Conservation (phyloP, 2,329 filamentous ascomycete genomes). For the Diplocarpon mali region DNA sequence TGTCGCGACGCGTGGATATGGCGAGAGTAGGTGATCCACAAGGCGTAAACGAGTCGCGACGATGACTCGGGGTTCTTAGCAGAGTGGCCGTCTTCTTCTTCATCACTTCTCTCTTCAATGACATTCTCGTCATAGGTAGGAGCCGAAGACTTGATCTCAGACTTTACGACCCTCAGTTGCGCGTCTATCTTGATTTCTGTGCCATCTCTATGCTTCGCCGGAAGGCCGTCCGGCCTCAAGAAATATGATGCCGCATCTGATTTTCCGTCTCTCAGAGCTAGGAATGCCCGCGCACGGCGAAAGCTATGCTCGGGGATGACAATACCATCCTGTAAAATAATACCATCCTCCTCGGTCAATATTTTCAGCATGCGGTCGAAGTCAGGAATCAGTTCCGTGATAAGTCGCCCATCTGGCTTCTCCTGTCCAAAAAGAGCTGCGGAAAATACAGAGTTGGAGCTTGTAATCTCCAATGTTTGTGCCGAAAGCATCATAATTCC, state of each 20-base stretch:
- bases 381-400: conserved; percentile 71
- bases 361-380: conserved; percentile 78
- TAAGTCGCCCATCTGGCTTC: conserved; percentile 66
- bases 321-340: conserved; percentile 81
- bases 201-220: conserved; percentile 81
- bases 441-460: conserved; percentile 91
- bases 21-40: conserved; percentile 95
- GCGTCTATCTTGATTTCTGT: conserved; percentile 88
- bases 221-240: conserved; percentile 70
- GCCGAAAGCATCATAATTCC: conserved; percentile 92
- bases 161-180: conserved; percentile 93
- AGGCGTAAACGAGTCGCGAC: conserved; percentile 78
- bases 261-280: conserved; percentile 73
- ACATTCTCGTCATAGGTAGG: conserved; percentile 49
- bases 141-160: conserved; percentile 51
- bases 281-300: conserved; percentile 72
- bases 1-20: conserved; percentile 71
- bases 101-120: conserved; percentile 50
- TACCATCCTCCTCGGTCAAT: conserved; percentile 75
- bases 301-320: conserved; percentile 96
- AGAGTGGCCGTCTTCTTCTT: conserved; percentile 32
- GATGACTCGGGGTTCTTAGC: conserved; percentile 37
- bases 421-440: conserved; percentile 85
- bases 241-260: conserved; percentile 71
- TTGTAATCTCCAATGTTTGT: conserved; percentile 66